Evolutionary conservation across 2,329 filamentous ascomycete species (phyloP), one percentile per base, ranked within the genome.

Genomic region (Dendrostoma leiphaemia): DNA sequence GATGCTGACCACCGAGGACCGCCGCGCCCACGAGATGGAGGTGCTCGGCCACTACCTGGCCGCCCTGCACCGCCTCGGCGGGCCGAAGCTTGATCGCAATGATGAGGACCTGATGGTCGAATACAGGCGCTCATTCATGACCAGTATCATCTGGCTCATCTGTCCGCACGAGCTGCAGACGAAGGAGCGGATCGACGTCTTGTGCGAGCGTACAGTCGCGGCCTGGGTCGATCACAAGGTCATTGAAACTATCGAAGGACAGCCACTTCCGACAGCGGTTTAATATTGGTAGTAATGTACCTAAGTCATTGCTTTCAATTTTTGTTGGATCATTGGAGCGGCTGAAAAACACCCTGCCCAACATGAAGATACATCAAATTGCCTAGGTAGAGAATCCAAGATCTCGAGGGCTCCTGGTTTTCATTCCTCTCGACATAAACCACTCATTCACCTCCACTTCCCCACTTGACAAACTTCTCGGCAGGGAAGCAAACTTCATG

Each of bases 141-240:
- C 66, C 6, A 66, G 65, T 38, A 57, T 67, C 40, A 64, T 68
- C 31, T 71, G 67, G 66, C 52, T 62, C 4, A 62, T 67, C 54
- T 63, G 62, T 29, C 62, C 58, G 8, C 61, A 62, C 29, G 62
- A 48, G 46, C 58, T 74, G 41, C 71, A 73, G 62, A 63, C 60
- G 6, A 68, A 69, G 54, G 68, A 74, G 57, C 64, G 69, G 2
- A 63, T 73, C 3, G 62, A 58, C 3, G 59, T 59, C 1, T 51
- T 73, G 50, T 67, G 66, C 24, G 67, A 68, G 53, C 63, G 70
- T n/a, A 65, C 68, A 2, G 63, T 71, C 21, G 67, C 70, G 4
- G 61, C 68, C 3, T 70, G 63, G 51, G 54, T 67, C n/a, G 71
- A 73, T 41, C 71, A 74, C 51, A 66, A 67, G 56, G 66, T 70